Evolutionary conservation across 345 rosid genomes (phyloP).

Genomic region (Sonneratia alba): DNA sequence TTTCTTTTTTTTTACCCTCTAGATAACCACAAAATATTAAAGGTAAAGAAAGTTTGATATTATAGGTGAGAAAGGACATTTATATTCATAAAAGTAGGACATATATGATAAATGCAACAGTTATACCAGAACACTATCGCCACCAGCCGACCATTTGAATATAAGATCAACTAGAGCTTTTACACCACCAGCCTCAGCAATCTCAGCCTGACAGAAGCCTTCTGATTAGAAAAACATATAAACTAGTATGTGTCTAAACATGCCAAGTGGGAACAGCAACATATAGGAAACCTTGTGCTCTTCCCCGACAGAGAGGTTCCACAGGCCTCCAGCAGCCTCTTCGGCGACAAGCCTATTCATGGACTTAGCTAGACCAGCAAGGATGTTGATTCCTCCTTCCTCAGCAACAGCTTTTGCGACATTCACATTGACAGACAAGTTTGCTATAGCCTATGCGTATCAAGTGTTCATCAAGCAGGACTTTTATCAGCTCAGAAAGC

Average conservation of each 20-base stretch:
- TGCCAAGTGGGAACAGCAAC: not conserved
- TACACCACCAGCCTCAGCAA: conserved; percentile 75
- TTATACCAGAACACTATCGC: conserved; percentile 68
- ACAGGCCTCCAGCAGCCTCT: conserved; percentile 84
- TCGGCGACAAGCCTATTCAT: conserved; percentile 81
- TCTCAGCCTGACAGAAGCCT: conserved; percentile 40
- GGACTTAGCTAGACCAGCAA: conserved; percentile 62
- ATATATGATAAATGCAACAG: not conserved
- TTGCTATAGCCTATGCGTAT: conserved; percentile 59
- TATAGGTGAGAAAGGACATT: not conserved
- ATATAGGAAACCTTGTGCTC: conserved; percentile 57
- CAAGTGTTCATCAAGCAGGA: not conserved
- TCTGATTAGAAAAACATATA: not conserved
- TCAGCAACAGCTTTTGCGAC: conserved; percentile 85
- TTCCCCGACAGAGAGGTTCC: conserved; percentile 92
- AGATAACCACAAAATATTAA: not conserved
- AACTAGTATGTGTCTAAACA: not conserved
- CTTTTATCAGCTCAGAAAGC: not conserved
- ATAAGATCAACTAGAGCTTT: conserved; percentile 72
- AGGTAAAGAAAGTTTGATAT: not conserved
- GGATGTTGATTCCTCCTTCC: conserved; percentile 64
- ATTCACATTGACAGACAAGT: conserved; percentile 68
- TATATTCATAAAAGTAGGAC: not conserved
- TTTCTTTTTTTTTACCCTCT: not conserved
- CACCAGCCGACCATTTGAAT: conserved; percentile 65